Conservation (phyloP, 2,329 filamentous ascomycete genomes). For the Colletotrichum simmondsii region DNA sequence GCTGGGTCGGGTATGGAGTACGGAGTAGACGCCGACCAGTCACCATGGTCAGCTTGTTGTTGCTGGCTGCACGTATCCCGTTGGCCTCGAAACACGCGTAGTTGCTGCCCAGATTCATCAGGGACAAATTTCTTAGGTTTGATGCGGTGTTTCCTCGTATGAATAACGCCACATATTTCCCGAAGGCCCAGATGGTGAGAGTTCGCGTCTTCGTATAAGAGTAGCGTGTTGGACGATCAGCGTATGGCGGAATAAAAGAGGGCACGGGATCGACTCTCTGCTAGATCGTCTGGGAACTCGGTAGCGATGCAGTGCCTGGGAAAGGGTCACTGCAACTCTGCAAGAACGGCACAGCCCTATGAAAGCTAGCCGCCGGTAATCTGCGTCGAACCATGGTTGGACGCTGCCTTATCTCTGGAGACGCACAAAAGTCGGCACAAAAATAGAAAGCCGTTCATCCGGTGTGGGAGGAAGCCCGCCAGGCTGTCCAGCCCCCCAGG, state of each 20-base stretch:
- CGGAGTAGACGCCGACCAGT: not conserved
- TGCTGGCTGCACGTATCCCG: not conserved
- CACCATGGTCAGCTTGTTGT: not conserved
- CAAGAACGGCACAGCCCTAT: conserved; percentile 10
- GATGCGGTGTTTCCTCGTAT: not conserved
- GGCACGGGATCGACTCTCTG: not conserved
- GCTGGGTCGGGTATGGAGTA: too few species aligned
- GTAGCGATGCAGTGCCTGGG: not conserved
- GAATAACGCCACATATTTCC: not conserved
- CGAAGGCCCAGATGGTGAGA: not conserved
- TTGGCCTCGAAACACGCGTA: not conserved
- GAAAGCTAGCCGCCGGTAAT: conserved; percentile 17
- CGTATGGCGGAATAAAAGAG: not conserved
- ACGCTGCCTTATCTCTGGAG: not conserved
- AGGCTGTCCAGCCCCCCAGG: too few species aligned
- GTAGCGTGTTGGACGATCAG: not conserved
- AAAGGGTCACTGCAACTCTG: not conserved
- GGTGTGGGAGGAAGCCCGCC: not conserved
- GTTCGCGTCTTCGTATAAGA: conserved; percentile 3
- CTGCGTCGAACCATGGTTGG: conserved; percentile 15
- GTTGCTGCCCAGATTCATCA: not conserved
- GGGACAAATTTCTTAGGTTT: not conserved
- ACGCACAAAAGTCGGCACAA: not conserved
- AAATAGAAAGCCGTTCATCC: conserved; percentile 8
- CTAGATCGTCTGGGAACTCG: not conserved